Evolutionary conservation across 2,329 filamentous ascomycete species (phyloP).

Genomic region (Colletotrichum melonis): DNA sequence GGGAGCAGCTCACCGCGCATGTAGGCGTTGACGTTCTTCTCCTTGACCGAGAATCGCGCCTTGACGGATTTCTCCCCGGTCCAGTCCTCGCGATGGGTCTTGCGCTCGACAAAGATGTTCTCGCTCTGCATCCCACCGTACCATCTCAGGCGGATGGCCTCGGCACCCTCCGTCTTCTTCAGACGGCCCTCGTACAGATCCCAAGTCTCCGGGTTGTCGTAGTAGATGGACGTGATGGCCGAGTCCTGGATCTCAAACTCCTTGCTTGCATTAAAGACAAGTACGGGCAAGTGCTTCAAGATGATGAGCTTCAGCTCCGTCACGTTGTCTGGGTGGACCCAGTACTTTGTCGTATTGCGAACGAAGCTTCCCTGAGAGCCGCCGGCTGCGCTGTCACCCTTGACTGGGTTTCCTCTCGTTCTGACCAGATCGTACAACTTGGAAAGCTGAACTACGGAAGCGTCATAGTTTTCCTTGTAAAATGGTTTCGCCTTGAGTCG

Average conservation of each 20-base stretch:
- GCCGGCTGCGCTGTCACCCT: constrained; percentile 91
- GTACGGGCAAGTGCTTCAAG: constrained; percentile 93
- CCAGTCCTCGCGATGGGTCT: constrained; percentile 99
- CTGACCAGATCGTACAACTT: constrained; percentile 95
- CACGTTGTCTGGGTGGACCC: constrained; percentile 98
- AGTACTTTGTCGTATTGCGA: constrained; percentile 98
- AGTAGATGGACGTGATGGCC: constrained; percentile 98
- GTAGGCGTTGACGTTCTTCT: constrained; percentile 97
- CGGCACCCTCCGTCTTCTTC: constrained; percentile 97
- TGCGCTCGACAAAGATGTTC: constrained; percentile 96
- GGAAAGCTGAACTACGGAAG: constrained; percentile 92
- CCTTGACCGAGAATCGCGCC: constrained; percentile 92
- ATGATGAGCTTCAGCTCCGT: constrained; percentile 98
- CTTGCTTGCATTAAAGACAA: constrained; percentile 97
- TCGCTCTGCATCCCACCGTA: constrained; percentile 97
- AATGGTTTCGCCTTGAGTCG: constrained; percentile 96
- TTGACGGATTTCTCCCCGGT: constrained; percentile 99
- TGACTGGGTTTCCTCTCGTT: constrained; percentile 90
- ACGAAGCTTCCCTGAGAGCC: constrained; percentile 95
- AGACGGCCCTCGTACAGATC: constrained; percentile 93
- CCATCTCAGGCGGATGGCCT: constrained; percentile 96
- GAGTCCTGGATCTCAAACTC: constrained; percentile 92
- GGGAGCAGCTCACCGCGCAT: constrained; percentile 87
- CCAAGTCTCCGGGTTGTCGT: constrained; percentile 94
- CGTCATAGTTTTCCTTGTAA: constrained; percentile 99